A percentile compares a stretch with the other conserved stretches of the same genome.
These are phyloP conservation scores for Strigomonas culicis DNA, from an alignment of 208 protist genomes.

Conservation along the genomic window DNA sequence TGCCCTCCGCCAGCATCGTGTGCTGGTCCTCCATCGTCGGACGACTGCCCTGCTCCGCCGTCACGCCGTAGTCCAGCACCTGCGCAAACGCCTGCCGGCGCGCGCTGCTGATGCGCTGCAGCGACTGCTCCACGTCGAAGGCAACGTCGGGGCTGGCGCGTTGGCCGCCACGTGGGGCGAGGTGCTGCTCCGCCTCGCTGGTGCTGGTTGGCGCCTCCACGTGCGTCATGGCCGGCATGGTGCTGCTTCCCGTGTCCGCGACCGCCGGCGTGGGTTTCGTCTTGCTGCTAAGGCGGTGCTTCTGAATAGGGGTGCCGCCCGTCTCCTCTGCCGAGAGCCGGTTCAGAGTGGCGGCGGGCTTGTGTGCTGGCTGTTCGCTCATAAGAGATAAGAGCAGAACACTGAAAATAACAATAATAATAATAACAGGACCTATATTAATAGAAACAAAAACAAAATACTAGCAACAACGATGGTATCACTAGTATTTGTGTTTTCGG, in stretches of 20 bases:
- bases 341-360: not conserved
- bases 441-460: conserved; percentile 18
- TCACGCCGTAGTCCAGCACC: conserved; percentile 76
- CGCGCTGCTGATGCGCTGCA: conserved; percentile 26
- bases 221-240: not conserved
- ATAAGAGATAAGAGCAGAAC: not conserved
- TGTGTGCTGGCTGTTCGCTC: not conserved
- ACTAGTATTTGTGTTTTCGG: not conserved
- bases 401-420: not conserved
- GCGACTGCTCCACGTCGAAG: conserved; percentile 1
- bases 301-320: too few relatives aligned
- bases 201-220: not conserved
- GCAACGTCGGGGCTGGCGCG: not conserved
- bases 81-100: conserved; percentile 39
- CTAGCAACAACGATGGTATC: conserved; percentile 4
- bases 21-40: conserved; percentile 91
- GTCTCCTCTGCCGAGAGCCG: not conserved
- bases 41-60: conserved; percentile 76
- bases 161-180: not conserved
- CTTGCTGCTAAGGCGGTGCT: conserved; percentile 3
- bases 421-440: conserved; percentile 7
- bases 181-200: not conserved
- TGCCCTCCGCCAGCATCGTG: conserved; percentile 71
- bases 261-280: conserved; percentile 5
- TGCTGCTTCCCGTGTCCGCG: too few relatives aligned